Base-by-base conservation (phyloP, 495 filamentous ascomycete species). In the Trichoderma reesei region DNA sequence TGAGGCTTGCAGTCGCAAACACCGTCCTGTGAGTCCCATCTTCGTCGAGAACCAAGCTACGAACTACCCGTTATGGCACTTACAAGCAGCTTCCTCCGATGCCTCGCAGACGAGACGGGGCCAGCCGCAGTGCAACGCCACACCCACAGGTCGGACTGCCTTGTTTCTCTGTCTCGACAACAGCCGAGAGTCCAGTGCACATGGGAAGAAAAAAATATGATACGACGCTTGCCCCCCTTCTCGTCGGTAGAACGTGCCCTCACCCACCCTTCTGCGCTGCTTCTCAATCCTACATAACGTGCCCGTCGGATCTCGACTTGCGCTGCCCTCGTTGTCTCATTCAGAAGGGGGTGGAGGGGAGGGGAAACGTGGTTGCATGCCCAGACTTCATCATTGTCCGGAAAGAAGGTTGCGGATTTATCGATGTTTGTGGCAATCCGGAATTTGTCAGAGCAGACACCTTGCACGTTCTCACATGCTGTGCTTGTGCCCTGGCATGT, bases 71-170 rank as follows among this genome's bases (percentile, higher is more conserved):
- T 10, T 39, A 4, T 5, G 37, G 10, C 4, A 10, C 37, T 39
- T 39, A 10, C 37, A 10, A 39, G 37, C 37, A n/a, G 51, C 51
- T 33, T 33, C 48, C 51, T 56, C 51, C 51, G 51, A 56, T 56
- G 51, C 20, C 51, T 56, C 51, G 51, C 51, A 56, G 51, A 14
- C 51, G 34, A 56, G 18, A 54, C 18, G 18, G 33, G 6, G 8
- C 48, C 18, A 2, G 8, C 1, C 20, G 18, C 48, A 13, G 51
- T 34, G 31, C 20, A 33, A 31, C 11, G 51, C 51, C 51, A 56
- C 51, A 56, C 51, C 51, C 51, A 56, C 51, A 18, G 20, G 51
- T 56, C 51, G 51, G 51, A 48, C 44, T n/a, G n/a, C n/a, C 44
- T 34, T 3, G 31, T n/a, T 9, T 11, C 14, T 56, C 1, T 34